These are phyloP conservation scores for Coemansia sp. DNA, from an alignment of 192 early-diverging fungal genomes.

Conservation along the genomic window DNA sequence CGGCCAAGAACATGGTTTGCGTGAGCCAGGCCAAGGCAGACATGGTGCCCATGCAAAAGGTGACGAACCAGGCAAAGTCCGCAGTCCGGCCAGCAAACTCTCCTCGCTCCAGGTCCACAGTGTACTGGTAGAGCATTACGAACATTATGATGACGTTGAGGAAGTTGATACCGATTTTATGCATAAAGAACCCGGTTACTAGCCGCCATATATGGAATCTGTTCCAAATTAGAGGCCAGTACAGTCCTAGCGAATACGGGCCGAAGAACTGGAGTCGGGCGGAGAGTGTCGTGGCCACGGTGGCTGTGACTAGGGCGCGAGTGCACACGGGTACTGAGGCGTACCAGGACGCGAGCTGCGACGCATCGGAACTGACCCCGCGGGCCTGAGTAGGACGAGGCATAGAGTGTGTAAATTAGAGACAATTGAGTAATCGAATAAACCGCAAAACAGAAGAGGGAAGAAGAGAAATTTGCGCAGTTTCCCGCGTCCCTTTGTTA, in stretches of 20 bases:
- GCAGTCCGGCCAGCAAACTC: constrained; percentile 67
- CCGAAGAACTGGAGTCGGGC: constrained; percentile 8
- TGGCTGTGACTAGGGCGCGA: constrained; percentile 14
- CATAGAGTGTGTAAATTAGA: not conserved
- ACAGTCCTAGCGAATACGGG: constrained; percentile 49
- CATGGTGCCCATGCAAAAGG: constrained; percentile 53
- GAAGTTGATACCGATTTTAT: constrained; percentile 57
- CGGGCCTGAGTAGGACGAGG: constrained; percentile 5
- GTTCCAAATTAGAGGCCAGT: constrained; percentile 55
- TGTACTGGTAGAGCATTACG: constrained; percentile 77
- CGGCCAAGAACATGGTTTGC: constrained; percentile 8
- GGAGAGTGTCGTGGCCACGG: constrained; percentile 10
- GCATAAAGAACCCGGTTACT: constrained; percentile 65
- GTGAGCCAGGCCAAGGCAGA: constrained; percentile 30
- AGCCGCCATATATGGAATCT: constrained; percentile 79
- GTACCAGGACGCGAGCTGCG: constrained; percentile 30
- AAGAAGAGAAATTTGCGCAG: not conserved
- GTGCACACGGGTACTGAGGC: constrained; percentile 19
- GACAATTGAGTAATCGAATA: not conserved
- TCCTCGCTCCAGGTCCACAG: constrained; percentile 66
- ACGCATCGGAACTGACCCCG: constrained; percentile 21
- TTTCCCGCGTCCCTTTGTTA: not conserved
- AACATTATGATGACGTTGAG: constrained; percentile 73
- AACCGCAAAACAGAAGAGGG: not conserved
- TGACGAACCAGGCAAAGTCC: constrained; percentile 78